Evolutionary conservation across 2,329 filamentous ascomycete species (phyloP).

Genomic region (Ophiocordyceps robertsii): DNA sequence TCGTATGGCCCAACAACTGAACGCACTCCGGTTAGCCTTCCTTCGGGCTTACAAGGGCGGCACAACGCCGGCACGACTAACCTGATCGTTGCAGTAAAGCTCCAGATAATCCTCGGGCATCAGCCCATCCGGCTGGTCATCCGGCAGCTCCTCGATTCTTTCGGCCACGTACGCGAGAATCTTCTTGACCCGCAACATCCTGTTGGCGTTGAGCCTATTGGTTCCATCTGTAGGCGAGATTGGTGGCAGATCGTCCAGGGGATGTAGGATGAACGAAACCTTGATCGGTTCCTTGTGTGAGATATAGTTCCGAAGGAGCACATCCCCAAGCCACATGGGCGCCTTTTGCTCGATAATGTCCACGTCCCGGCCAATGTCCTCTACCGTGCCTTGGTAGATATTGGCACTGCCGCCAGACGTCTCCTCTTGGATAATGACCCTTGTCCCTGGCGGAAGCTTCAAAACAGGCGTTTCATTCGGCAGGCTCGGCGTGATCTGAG

Average conservation of each 20-base stretch:
- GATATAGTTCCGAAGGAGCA: slow-evolving; percentile 69
- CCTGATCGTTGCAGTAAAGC: slow-evolving; percentile 86
- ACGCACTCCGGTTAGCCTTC: neutral
- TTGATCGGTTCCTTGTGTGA: slow-evolving; percentile 88
- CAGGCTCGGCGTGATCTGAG: slow-evolving; percentile 53
- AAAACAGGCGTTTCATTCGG: slow-evolving; percentile 64
- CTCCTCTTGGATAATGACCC: slow-evolving; percentile 57
- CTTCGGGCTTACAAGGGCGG: neutral
- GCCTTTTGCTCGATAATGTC: slow-evolving; percentile 76
- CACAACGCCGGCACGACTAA: slow-evolving; percentile 26
- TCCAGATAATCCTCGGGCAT: slow-evolving; percentile 89
- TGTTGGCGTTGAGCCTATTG: slow-evolving; percentile 86
- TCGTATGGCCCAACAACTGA: slow-evolving; percentile 59
- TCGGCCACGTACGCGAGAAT: slow-evolving; percentile 87
- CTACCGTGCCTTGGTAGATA: slow-evolving; percentile 81
- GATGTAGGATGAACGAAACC: slow-evolving; percentile 84
- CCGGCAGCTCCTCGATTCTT: slow-evolving; percentile 62
- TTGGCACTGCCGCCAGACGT: slow-evolving; percentile 60
- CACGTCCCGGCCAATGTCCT: slow-evolving; percentile 59
- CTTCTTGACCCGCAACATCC: slow-evolving; percentile 93
- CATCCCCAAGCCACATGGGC: slow-evolving; percentile 84
- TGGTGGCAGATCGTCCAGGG: slow-evolving; percentile 59
- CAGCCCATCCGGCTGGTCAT: slow-evolving; percentile 42
- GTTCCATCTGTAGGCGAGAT: slow-evolving; percentile 68
- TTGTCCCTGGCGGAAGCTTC: slow-evolving; percentile 54